Evolutionary conservation across 108 stramenopile species (phyloP).

Genomic region (Cyclotella distinguenda): DNA sequence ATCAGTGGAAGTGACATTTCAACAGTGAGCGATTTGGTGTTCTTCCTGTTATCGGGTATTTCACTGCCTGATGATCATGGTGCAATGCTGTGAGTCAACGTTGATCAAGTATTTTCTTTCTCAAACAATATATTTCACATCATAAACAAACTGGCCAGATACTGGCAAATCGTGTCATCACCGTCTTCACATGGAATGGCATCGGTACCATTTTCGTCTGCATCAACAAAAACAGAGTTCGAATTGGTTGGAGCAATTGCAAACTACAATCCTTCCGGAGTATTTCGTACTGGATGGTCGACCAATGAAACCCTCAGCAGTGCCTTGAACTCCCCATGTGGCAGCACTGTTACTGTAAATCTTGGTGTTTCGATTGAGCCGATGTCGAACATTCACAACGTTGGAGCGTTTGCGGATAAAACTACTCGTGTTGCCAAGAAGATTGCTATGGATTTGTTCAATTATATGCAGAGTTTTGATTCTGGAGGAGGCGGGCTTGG

Average conservation of each 20-base stretch:
- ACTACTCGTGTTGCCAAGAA: conserved; percentile 80
- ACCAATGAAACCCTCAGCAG: conserved; percentile 63
- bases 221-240: conserved; percentile 58
- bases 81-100: conserved; percentile 40
- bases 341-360: conserved; percentile 47
- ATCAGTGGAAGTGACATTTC: conserved; percentile 60
- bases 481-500: conserved; percentile 45
- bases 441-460: conserved; percentile 79
- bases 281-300: conserved; percentile 80
- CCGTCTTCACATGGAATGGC: conserved; percentile 19
- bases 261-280: conserved; percentile 58
- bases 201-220: conserved; percentile 19
- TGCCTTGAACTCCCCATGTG: conserved; percentile 18
- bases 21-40: conserved; percentile 70
- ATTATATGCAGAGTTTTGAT: conserved; percentile 80
- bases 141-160: no score
- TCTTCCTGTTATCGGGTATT: conserved; percentile 61
- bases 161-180: conserved; percentile 63
- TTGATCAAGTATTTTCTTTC: neutral
- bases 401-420: conserved; percentile 43
- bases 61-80: conserved; percentile 65
- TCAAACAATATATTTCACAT: neutral
- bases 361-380: conserved; percentile 80
- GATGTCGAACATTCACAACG: conserved; percentile 59
- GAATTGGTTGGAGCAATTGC: conserved; percentile 73